These are phyloP conservation scores for Pichia cabralensis DNA, from an alignment of 805 yeast species.

Conservation along the genomic window DNA sequence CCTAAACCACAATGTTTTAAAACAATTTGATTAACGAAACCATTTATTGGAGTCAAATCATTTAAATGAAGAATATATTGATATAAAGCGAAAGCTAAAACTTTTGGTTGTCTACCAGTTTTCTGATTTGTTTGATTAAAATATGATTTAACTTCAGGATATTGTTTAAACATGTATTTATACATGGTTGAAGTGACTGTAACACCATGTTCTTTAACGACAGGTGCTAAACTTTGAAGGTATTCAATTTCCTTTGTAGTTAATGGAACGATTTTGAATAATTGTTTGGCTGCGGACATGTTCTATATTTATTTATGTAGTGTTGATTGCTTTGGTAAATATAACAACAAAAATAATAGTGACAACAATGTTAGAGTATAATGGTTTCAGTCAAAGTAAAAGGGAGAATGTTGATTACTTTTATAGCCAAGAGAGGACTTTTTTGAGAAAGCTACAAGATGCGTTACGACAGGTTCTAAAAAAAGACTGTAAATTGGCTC, in stretches of 20 bases:
- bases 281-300: slow-evolving; percentile 10
- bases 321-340: background rate
- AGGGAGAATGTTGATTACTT: no score
- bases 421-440: no score
- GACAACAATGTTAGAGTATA: background rate
- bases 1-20: slow-evolving; percentile 59
- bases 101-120: slow-evolving; percentile 47
- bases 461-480: no score
- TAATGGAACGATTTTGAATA: slow-evolving; percentile 24
- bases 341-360: background rate
- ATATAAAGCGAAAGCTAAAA: slow-evolving; percentile 51
- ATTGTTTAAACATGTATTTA: slow-evolving; percentile 39
- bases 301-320: background rate
- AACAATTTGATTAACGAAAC: slow-evolving; percentile 49
- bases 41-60: slow-evolving; percentile 41
- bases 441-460: no score
- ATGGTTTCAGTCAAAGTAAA: no score
- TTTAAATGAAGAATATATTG: slow-evolving; percentile 57
- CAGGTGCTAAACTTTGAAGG: slow-evolving; percentile 44
- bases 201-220: slow-evolving; percentile 45
- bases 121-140: slow-evolving; percentile 54
- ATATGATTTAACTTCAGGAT: slow-evolving; percentile 47
- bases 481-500: no score
- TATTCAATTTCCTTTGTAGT: slow-evolving; percentile 24
- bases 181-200: slow-evolving; percentile 47